Evolutionary conservation across 1,284 basidiomycete species (phyloP), one percentile per base, ranked within the genome.

Genomic region (Neonothopanus nambi): DNA sequence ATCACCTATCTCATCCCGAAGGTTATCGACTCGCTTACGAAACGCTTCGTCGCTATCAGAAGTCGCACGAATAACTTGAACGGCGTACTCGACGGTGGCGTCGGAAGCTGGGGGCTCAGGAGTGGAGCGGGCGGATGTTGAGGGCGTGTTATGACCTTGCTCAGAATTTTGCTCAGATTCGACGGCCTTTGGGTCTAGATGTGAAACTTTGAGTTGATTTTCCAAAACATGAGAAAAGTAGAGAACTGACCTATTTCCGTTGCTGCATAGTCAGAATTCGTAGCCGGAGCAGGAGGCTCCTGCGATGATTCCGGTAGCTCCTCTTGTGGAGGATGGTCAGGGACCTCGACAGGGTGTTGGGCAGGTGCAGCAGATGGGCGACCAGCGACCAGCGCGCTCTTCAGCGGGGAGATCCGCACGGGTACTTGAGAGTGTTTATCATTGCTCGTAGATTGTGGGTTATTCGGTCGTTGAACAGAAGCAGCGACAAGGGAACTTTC

Each of bases 1-100:
- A 12, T 38, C 23, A 6, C 18, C 28, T 15, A 42, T 44, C 23
- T 37, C 38, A 20, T 21, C 33, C 7, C 21, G 36, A n/a, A 51
- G 44, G 2, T 28, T 7, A 8, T 42, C 24, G 15, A 55, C 26
- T 23, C 41, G 35, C 1, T 38, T 21, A 21, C 13, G 38, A 9
- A 51, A 18, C 11, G 37, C 26, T 20, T 36, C 12, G 17, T 55
- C 54, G 46, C 51, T 39, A 17, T 46, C 43, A 12, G 37, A 17
- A 20, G 46, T 45, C 23, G 37, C 28, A 11, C 28, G 41, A 24
- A 55, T 51, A 12, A 46, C 42, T 6, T 51, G 48, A 6, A 47
- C 20, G 3, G 48, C 48, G 43, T 51, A 45, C 26, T 42, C 37
- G 20, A 51, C 18, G 3, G 35, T 39, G 20, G 43, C 38, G 17